Evolutionary conservation across 495 filamentous ascomycete genomes (phyloP).

Genomic region (Xylaria grammica): DNA sequence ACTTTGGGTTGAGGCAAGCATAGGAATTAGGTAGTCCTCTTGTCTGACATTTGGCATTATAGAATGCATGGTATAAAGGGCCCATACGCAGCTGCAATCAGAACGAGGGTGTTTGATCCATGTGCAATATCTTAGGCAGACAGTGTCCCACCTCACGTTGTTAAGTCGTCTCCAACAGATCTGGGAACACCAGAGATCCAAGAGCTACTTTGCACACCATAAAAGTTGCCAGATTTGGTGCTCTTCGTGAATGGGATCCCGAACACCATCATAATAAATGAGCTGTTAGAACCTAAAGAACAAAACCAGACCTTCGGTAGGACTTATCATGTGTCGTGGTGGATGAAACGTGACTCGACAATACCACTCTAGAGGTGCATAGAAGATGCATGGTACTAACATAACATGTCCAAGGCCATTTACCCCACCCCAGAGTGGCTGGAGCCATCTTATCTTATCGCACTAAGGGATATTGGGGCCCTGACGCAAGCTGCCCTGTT

Average conservation of each 20-base stretch:
- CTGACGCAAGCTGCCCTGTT: slow-evolving; percentile 22
- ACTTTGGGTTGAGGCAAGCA: slow-evolving; percentile 44
- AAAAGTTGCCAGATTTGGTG: background rate
- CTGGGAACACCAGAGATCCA: background rate
- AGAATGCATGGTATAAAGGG: slow-evolving; percentile 20
- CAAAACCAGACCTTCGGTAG: background rate
- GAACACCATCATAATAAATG: background rate
- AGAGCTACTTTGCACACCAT: background rate
- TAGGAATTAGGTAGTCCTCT: slow-evolving; percentile 58
- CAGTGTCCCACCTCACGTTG: background rate
- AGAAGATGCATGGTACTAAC: background rate
- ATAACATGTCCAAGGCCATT: background rate
- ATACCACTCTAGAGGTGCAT: background rate
- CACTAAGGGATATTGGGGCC: background rate
- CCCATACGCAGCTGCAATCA: slow-evolving; percentile 7
- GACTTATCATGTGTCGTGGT: background rate
- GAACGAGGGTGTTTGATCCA: background rate
- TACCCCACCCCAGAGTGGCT: slow-evolving; percentile 5
- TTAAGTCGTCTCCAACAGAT: background rate
- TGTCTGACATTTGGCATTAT: slow-evolving; percentile 33
- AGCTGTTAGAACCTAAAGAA: background rate
- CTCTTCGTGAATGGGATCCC: background rate
- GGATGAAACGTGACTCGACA: background rate
- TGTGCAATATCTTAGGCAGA: background rate
- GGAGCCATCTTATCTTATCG: slow-evolving; percentile 26